A percentile compares a stretch with the other conserved stretches of the same genome.
Evolutionary conservation across 176 grass and related monocot species (phyloP).

Genomic region (Microstegium vimineum): DNA sequence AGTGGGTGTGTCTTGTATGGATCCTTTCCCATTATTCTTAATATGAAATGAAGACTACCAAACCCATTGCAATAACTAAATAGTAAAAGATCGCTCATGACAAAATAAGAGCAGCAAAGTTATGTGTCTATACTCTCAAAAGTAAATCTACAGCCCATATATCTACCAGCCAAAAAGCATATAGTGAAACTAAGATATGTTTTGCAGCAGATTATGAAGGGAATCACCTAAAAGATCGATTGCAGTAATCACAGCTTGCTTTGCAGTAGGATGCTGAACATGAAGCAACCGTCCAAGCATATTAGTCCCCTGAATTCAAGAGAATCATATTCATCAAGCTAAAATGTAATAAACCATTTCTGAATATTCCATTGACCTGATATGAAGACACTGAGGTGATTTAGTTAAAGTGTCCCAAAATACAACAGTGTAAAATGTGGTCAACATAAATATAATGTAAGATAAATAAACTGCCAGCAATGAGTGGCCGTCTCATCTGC

Average conservation of each 20-base stretch:
- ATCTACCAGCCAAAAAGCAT: not conserved
- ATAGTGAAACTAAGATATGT: not conserved
- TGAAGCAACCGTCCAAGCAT: constrained; percentile 94
- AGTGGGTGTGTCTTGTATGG: not conserved
- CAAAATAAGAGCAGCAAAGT: constrained; percentile 4
- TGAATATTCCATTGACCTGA: not conserved
- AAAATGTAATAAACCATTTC: not conserved
- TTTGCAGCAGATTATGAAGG: not conserved
- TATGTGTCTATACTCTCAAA: too few relatives aligned
- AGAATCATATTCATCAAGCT: constrained; percentile 15
- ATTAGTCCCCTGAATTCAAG: constrained; percentile 73
- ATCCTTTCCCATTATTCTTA: not conserved
- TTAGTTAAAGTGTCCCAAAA: not conserved
- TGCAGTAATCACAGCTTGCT: constrained; percentile 98
- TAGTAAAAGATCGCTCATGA: constrained; percentile 2
- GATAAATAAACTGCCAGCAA: not conserved
- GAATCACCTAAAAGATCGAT: constrained; percentile 92
- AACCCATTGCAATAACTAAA: not conserved
- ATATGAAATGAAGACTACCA: not conserved
- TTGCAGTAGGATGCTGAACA: constrained; percentile 97
- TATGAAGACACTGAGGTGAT: not conserved
- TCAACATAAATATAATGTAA: not conserved
- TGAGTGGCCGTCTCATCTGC: too few relatives aligned
- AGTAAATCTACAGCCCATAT: not conserved
- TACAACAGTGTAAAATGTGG: not conserved